phyloP scores from a whole-genome alignment of 192 early-diverging fungal genomes.

The Coemansia sp. region DNA sequence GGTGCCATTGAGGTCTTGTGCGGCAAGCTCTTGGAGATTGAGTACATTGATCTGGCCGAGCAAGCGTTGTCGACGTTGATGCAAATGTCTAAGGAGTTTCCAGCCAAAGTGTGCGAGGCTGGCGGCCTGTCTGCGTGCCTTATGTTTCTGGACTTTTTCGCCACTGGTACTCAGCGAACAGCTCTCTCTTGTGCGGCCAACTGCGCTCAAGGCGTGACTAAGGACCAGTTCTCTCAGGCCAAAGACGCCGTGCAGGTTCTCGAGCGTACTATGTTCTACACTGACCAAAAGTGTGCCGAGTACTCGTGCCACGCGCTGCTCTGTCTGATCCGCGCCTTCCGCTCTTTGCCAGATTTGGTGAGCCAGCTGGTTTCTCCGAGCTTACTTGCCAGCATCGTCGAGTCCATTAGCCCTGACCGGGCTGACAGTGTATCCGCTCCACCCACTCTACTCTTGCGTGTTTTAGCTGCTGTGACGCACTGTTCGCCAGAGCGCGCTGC shows the following conservation, averaged over 20 bases:
- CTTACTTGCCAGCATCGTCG: constrained; percentile 62
- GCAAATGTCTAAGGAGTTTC: constrained; percentile 60
- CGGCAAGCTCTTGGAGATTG: constrained; percentile 77
- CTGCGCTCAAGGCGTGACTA: constrained; percentile 60
- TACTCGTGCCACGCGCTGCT: constrained; percentile 65
- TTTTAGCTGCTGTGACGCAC: constrained; percentile 17
- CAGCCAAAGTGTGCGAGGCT: constrained; percentile 39
- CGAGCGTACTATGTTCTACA: constrained; percentile 66
- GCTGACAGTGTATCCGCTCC: constrained; percentile 27
- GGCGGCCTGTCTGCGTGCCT: constrained; percentile 80
- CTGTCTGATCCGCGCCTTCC: constrained; percentile 66
- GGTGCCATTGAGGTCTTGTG: constrained; percentile 73
- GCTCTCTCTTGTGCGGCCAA: constrained; percentile 77
- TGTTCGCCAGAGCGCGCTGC: constrained; percentile 21
- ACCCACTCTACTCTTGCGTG: constrained; percentile 18
- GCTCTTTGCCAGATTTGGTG: constrained; percentile 54
- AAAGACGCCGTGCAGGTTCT: constrained; percentile 71
- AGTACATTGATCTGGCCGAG: constrained; percentile 94
- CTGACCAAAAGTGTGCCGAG: constrained; percentile 76
- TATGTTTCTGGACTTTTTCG: constrained; percentile 90
- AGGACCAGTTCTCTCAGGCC: constrained; percentile 61
- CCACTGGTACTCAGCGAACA: constrained; percentile 78
- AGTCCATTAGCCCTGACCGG: constrained; percentile 54
- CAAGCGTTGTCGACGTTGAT: constrained; percentile 76
- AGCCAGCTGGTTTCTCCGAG: constrained; percentile 62